phyloP scores from a whole-genome alignment of 257 asterid species.

The Lantana camara region DNA sequence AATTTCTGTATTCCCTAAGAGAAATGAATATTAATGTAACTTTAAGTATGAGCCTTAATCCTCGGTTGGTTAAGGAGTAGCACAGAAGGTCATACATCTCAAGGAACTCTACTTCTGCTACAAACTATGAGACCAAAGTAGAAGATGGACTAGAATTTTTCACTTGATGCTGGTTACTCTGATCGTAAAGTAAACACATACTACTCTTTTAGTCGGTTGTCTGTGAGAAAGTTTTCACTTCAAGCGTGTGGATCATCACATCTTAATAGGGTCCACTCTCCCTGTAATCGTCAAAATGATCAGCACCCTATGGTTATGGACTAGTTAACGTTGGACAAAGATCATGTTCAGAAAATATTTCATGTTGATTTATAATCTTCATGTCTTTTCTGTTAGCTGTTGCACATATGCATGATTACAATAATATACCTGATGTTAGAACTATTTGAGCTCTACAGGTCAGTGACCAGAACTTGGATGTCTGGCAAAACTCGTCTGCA shows the following conservation, averaged over 20 bases:
- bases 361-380: conserved; percentile 8
- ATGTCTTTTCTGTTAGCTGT: conserved; percentile 17
- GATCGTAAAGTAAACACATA: conserved; percentile 17
- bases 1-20: neutral
- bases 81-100: neutral
- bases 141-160: neutral
- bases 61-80: conserved; percentile 2
- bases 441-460: conserved; percentile 55
- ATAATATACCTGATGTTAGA: conserved; percentile 22
- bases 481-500: conserved; percentile 78
- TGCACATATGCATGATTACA: conserved; percentile 15
- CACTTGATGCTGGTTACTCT: conserved; percentile 1
- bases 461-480: conserved; percentile 86
- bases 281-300: conserved; percentile 19
- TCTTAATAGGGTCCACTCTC: conserved; percentile 9
- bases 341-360: conserved; percentile 8
- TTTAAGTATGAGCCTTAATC: neutral
- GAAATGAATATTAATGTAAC: conserved; percentile 15
- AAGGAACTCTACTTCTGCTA: neutral
- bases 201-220: conserved; percentile 18
- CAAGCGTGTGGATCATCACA: conserved; percentile 6
- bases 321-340: conserved; percentile 14
- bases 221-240: conserved; percentile 10
- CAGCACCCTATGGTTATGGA: conserved; percentile 2
- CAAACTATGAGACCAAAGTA: conserved; percentile 8